Conservation (phyloP, 176 grass and related monocot species). For the Metroxylon sagu region DNA sequence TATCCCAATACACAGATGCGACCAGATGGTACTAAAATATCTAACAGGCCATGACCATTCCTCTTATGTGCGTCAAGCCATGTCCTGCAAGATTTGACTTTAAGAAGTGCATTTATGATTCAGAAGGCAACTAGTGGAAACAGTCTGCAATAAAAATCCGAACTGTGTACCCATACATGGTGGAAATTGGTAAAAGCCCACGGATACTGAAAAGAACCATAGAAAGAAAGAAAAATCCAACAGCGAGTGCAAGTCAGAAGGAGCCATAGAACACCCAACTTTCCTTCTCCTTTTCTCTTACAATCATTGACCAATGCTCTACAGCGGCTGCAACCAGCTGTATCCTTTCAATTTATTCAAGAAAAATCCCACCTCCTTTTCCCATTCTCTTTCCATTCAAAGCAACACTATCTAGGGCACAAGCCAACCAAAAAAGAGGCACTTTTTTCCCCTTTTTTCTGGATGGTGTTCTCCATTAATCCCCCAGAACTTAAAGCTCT, state of each 20-base stretch:
- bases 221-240: neutral
- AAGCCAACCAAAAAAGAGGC: no score
- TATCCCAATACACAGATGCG: neutral
- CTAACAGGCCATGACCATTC: neutral
- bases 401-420: no score
- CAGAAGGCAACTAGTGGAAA: neutral
- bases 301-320: no score
- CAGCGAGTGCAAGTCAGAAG: neutral
- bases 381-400: no score
- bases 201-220: neutral
- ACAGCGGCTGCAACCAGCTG: no score
- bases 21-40: neutral
- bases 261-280: constrained; percentile 5
- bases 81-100: neutral
- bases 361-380: no score
- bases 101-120: constrained; percentile 7
- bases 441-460: no score
- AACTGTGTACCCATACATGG: neutral
- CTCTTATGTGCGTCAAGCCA: neutral
- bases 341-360: no score
- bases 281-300: no score
- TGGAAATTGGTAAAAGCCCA: neutral
- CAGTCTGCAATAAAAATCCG: neutral
- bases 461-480: no score
- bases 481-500: no score